Conservation (phyloP, 441 rosid species). For the Aleurites moluccanus region DNA sequence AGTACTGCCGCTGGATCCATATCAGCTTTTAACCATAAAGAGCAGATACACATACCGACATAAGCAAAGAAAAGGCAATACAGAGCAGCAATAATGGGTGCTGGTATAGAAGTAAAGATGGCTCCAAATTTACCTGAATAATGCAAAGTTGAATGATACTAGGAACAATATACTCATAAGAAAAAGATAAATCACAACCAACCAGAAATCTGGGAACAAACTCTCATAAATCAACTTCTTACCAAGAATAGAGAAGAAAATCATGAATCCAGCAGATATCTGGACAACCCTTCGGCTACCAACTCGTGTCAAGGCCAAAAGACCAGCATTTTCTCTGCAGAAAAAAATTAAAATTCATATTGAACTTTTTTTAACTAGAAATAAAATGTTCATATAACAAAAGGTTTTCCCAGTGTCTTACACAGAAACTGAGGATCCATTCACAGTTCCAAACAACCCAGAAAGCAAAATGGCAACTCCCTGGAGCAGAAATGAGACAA, state of each 20-base stretch:
- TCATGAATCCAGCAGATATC: conserved; percentile 98
- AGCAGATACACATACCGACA: conserved; percentile 61
- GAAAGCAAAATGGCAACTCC: conserved; percentile 89
- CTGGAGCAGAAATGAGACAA: conserved; percentile 42
- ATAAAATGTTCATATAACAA: conserved; percentile 11
- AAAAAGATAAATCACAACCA: conserved; percentile 4
- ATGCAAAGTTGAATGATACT: conserved; percentile 1
- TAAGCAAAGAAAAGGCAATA: conserved; percentile 95
- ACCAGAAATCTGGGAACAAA: conserved; percentile 2
- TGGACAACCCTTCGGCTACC: conserved; percentile 97
- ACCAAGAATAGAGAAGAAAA: conserved; percentile 96
- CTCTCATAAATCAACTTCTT: conserved; percentile 19
- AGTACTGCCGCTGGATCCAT: too few species aligned
- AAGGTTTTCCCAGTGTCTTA: conserved; percentile 46
- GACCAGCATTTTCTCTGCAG: conserved; percentile 91
- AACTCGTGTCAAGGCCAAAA: conserved; percentile 85
- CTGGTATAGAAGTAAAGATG: conserved; percentile 91
- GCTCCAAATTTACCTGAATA: conserved; percentile 95
- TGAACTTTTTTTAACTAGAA: background rate
- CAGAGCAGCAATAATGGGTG: conserved; percentile 78
- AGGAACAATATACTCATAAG: conserved; percentile 13
- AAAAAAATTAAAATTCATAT: conserved; percentile 18
- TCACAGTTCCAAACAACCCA: conserved; percentile 90
- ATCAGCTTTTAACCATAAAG: conserved; percentile 8
- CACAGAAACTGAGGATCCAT: conserved; percentile 92